Evolutionary conservation across 2,329 filamentous ascomycete species (phyloP), one percentile per base, ranked within the genome.

Genomic region (Bipolaris cookei): DNA sequence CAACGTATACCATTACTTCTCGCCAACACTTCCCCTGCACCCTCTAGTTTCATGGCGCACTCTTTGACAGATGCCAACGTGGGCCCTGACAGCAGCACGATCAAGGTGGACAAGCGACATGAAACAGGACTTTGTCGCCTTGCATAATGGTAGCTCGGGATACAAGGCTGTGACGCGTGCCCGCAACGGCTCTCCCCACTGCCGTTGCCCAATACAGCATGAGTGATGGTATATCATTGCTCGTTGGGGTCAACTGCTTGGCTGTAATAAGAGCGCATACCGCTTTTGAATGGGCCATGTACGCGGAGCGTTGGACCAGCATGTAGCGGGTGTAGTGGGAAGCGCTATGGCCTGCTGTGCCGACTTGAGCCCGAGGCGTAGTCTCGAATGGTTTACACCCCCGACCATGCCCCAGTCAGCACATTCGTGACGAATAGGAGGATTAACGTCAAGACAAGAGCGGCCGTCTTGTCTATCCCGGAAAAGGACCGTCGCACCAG

Each of bases 361-460:
- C 54, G 54, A 53, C 44, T 34, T 47, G 28, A 11, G 25, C 37
- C 54, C 54, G 54, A 53, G 35, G 42, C 54, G 49, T 53, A 46
- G 43, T 46, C 54, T 51, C 25, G 42, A 56, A 53, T 43, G 21
- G 54, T 47, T 56, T 56, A 35, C 50, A 53, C 34, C 42, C 43
- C 49, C 54, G 49, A 47, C 20, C 6, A 35, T n/a, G 28, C 37
- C 54, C 52, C 38, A 43, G 42, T 21, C 35, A 49, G 35, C 38
- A 52, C 48, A 23, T 28, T 45, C 28, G 10, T 25, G 4, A 16
- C 41, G 23, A 45, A 46, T 46, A 56, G 48, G 41, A 52, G 54
- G 49, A 35, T 45, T 41, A 41, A 38, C 42, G 16, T 46, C 39
- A 28, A 32, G 42, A 47, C 42, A 38, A 45, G 51, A 56, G 37